Evolutionary conservation across 306 rosid genomes (phyloP), one percentile per base, ranked within the genome.

Genomic region (Macrotyloma uniflorum): DNA sequence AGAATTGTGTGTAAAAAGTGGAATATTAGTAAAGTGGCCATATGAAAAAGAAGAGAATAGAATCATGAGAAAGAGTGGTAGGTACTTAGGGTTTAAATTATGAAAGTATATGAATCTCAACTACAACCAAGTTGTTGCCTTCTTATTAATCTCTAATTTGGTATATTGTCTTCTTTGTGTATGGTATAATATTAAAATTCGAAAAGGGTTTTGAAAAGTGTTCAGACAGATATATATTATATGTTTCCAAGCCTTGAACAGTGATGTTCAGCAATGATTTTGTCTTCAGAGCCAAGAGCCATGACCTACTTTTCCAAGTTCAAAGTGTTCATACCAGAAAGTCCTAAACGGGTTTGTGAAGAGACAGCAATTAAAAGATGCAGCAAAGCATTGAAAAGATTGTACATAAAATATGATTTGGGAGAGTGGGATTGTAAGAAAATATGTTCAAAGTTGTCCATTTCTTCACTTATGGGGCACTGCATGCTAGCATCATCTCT

Each of bases 401-500:
- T 24, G 51, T 47, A 28, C 14, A 65, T 32, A 47, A 66, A 67
- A 73, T 57, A 77, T 55, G 16, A 78, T 78, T 83, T 65, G 51
- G 26, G 71, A 72, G 49, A 4, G 80, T 66, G 72, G 36, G 59
- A 40, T 45, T 43, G 70, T 62, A 19, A 51, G 79, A 70, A 67
- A 66, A 65, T 36, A 65, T 73, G 57, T 10, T 74, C 28, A 6
- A 64, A 38, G 77, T 5, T 73, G 49, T 38, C 55, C 38, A 79
- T 28, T 58, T 65, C 65, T 59, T 82, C 23, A 59, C 67, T 75
- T 69, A 58, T 51, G 75, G 47, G 57, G 61, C 62, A 38, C 43
- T 69, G 86, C 87, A 69, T 79, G 87, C 84, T 53, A 8, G 46
- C 77, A 79, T 68, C 69, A 83, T 84, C 74, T 83, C 26, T 42